These are phyloP conservation scores for Ceratobasidium sp. DNA, from an alignment of 1,284 basidiomycete species.

Conservation along the genomic window DNA sequence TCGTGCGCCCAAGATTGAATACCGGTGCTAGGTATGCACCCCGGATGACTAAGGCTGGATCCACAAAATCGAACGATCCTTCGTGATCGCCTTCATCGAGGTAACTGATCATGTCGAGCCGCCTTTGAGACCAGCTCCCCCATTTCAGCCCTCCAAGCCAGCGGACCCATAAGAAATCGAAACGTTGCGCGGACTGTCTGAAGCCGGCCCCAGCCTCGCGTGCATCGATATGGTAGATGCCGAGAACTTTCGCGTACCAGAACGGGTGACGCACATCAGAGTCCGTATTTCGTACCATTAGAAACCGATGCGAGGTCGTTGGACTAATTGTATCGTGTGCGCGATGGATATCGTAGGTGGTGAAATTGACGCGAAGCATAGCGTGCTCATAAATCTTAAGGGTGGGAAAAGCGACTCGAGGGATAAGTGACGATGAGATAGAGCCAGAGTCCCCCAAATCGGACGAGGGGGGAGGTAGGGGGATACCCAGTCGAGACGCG, in stretches of 20 bases:
- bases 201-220: not conserved
- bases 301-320: not conserved
- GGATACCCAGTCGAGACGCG: not conserved
- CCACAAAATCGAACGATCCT: conserved; percentile 43
- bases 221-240: conserved; percentile 47
- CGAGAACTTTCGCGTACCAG: conserved; percentile 49
- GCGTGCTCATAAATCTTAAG: conserved; percentile 6
- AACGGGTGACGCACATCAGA: conserved; percentile 26
- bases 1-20: conserved; percentile 27
- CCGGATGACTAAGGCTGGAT: conserved; percentile 21
- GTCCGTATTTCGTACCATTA: not conserved
- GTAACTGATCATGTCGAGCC: not conserved
- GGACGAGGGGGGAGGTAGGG: too few species aligned
- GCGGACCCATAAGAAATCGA: conserved; percentile 54
- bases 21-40: conserved; percentile 22
- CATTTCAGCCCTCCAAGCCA: conserved; percentile 49
- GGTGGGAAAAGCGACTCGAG: not conserved
- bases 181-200: not conserved
- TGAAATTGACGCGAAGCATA: conserved; percentile 2
- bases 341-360: conserved; percentile 29
- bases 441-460: not conserved
- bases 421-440: not conserved
- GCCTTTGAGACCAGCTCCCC: not conserved
- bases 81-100: too few species aligned
- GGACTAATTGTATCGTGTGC: conserved; percentile 27